Percentiles rank a stretch among this genome's conserved stretches.
Evolutionary conservation across 2,329 filamentous ascomycete species (phyloP).

Genomic region (Ophiostoma tasmaniense): DNA sequence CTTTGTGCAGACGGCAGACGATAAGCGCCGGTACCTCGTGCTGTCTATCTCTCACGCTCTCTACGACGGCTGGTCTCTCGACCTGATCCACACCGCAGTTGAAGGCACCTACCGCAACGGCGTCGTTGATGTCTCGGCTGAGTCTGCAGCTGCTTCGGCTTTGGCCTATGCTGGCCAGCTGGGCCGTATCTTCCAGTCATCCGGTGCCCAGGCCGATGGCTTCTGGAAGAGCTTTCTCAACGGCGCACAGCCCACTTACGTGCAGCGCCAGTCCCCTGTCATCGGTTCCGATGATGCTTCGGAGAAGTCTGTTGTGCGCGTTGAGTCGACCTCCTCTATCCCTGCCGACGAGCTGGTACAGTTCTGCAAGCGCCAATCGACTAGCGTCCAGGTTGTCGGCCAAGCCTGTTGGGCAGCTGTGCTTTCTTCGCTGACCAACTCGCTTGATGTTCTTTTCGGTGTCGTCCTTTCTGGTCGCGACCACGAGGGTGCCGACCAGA

Average conservation of each 20-base stretch:
- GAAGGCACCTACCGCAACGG: conserved; percentile 51
- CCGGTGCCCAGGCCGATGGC: conserved; percentile 33
- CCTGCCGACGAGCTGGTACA: conserved; percentile 34
- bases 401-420: conserved; percentile 69
- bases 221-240: conserved; percentile 69
- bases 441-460: conserved; percentile 72
- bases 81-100: conserved; percentile 64
- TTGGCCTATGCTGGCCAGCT: conserved; percentile 30
- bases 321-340: conserved; percentile 38
- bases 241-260: conserved; percentile 33
- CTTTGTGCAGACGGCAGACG: conserved; percentile 29
- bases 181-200: conserved; percentile 40
- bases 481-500: conserved; percentile 53
- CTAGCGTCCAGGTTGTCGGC: conserved; percentile 70
- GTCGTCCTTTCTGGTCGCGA: conserved; percentile 80
- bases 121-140: neutral
- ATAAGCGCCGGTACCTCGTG: conserved; percentile 36
- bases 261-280: neutral
- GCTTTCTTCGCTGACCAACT: conserved; percentile 52
- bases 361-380: conserved; percentile 56
- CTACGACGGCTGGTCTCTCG: conserved; percentile 82
- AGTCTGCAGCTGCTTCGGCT: conserved; percentile 19
- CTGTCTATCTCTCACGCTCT: conserved; percentile 78
- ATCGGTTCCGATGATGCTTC: neutral
- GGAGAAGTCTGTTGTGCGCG: conserved; percentile 28